phyloP scores from a whole-genome alignment of 352 stramenopile genomes.

The Phytophthora litchii region DNA sequence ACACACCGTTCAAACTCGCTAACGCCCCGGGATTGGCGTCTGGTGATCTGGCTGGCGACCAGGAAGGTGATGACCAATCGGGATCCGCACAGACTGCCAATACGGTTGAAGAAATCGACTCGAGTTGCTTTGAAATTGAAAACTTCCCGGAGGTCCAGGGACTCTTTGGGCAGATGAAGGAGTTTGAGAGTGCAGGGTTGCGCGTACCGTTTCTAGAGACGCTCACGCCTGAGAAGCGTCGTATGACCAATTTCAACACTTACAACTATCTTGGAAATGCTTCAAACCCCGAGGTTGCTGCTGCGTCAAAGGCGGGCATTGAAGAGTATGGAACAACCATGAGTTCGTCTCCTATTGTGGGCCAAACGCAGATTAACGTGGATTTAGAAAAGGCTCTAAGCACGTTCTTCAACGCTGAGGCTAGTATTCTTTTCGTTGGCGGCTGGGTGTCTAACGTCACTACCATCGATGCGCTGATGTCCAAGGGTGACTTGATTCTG shows the following conservation, averaged over 20 bases:
- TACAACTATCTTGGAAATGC: slow-evolving; percentile 88
- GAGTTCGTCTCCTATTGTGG: slow-evolving; percentile 83
- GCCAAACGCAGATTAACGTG: slow-evolving; percentile 72
- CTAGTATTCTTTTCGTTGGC: slow-evolving; percentile 67
- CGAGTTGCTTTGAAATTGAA: slow-evolving; percentile 70
- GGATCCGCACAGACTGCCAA: slow-evolving; percentile 34
- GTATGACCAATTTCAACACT: slow-evolving; percentile 87
- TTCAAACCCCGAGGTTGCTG: slow-evolving; percentile 54
- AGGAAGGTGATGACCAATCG: slow-evolving; percentile 32
- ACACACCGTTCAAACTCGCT: slow-evolving; percentile 64
- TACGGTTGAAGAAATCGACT: slow-evolving; percentile 66
- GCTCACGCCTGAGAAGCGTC: slow-evolving; percentile 68
- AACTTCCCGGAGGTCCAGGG: slow-evolving; percentile 69
- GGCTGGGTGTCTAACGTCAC: slow-evolving; percentile 84
- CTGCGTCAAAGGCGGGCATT: slow-evolving; percentile 64
- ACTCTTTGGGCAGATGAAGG: slow-evolving; percentile 71
- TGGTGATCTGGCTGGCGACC: slow-evolving; percentile 56
- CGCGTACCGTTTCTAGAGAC: slow-evolving; percentile 73
- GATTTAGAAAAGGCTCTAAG: slow-evolving; percentile 71
- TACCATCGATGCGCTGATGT: slow-evolving; percentile 75
- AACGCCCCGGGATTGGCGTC: slow-evolving; percentile 61
- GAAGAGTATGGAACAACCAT: slow-evolving; percentile 80
- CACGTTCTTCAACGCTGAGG: slow-evolving; percentile 65
- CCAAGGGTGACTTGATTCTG: slow-evolving; percentile 77
- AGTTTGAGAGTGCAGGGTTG: slow-evolving; percentile 76